Percentiles rank a stretch among this genome's conserved stretches.
These are phyloP conservation scores for Leccinum ochraceum DNA, from an alignment of 768 basidiomycete species.

Conservation along the genomic window DNA sequence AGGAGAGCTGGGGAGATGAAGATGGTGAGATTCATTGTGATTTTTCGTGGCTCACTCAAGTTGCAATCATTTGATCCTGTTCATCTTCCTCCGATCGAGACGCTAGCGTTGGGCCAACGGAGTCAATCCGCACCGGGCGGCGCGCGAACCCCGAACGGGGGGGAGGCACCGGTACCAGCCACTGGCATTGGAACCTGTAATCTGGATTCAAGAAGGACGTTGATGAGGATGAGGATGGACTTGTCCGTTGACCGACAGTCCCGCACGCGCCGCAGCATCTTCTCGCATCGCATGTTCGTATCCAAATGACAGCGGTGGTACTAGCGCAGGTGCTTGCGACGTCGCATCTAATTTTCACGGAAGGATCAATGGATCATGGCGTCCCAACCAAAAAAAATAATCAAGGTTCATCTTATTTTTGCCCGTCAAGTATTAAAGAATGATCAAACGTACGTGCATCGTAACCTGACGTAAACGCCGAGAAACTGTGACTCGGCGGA, in stretches of 20 bases:
- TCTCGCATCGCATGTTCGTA: neutral
- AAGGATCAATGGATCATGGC: constrained; percentile 1
- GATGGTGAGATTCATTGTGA: neutral
- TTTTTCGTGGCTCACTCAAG: constrained; percentile 6
- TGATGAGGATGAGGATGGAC: neutral
- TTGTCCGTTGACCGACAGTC: neutral
- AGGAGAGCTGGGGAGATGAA: neutral
- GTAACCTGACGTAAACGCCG: constrained; percentile 28
- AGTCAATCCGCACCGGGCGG: constrained; percentile 3
- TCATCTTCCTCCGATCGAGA: constrained; percentile 11
- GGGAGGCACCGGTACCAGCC: constrained; percentile 3
- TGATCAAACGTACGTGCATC: constrained; percentile 31
- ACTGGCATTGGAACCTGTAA: neutral
- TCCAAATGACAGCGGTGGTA: neutral
- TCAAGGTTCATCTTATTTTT: constrained; percentile 1
- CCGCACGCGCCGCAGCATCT: neutral
- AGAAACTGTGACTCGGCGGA: constrained; percentile 9
- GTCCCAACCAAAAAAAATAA: neutral
- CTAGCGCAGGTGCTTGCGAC: neutral
- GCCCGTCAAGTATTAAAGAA: neutral
- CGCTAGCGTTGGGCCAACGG: constrained; percentile 16
- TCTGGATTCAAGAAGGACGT: neutral
- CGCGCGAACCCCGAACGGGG: constrained; percentile 8
- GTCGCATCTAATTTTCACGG: neutral
- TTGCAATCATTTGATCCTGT: constrained; percentile 2